A percentile compares a stretch with the other conserved stretches of the same genome.
Evolutionary conservation across 768 basidiomycete genomes (phyloP).

Genomic region (Nidularia sp.): DNA sequence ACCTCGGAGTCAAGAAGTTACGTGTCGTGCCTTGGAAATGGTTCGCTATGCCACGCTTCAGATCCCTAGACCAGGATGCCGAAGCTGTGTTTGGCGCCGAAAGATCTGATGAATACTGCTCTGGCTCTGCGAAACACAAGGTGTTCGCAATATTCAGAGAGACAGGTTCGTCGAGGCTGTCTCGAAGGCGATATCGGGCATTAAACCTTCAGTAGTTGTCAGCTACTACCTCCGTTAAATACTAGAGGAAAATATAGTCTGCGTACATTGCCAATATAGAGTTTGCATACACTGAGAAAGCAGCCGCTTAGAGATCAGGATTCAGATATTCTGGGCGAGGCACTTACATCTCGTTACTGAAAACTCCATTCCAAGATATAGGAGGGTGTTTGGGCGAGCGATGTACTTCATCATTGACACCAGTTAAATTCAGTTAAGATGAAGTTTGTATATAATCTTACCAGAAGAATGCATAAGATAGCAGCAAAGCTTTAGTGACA

Average conservation of each 20-base stretch:
- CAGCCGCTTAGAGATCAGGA: neutral
- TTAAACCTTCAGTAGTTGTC: conserved; percentile 13
- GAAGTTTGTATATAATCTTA: conserved; percentile 4
- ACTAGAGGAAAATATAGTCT: neutral
- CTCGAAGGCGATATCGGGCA: conserved; percentile 12
- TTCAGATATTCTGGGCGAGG: conserved; percentile 11
- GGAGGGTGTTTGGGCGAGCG: conserved; percentile 18
- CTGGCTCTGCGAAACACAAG: neutral
- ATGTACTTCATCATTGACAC: conserved; percentile 16
- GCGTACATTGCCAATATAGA: conserved; percentile 16
- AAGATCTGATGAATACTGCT: neutral
- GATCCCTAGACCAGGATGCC: too few species aligned
- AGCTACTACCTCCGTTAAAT: neutral
- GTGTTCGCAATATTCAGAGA: neutral
- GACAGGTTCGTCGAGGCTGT: conserved; percentile 7
- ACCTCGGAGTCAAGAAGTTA: too few species aligned
- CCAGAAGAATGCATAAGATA: conserved; percentile 22
- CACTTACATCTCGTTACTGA: conserved; percentile 23
- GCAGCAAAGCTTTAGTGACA: conserved; percentile 17
- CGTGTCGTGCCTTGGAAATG: too few species aligned
- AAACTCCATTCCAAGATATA: conserved; percentile 25
- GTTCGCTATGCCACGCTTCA: too few species aligned
- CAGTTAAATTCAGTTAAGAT: neutral
- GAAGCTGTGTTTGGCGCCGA: neutral
- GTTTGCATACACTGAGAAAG: conserved; percentile 11